Evolutionary conservation across 352 stramenopile species (phyloP).

Genomic region (Elongisporangium anandrum): DNA sequence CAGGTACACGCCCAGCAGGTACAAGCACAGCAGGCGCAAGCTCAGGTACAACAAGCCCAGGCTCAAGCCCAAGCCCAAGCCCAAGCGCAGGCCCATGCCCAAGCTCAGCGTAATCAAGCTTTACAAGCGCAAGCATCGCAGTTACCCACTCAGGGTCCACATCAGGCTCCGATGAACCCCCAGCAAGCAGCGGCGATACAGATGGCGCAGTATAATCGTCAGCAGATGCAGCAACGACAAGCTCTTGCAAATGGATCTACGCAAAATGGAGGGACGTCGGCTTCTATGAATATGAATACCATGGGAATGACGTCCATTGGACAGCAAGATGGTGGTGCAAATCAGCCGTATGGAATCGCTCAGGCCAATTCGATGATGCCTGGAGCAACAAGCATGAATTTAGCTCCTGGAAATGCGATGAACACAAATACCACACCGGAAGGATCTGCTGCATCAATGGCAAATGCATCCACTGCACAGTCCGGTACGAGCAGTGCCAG

Average conservation of each 20-base stretch:
- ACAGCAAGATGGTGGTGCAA: background rate
- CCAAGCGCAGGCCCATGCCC: background rate
- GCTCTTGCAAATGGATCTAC: background rate
- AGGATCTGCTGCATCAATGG: background rate
- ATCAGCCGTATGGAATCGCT: background rate
- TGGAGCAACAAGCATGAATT: background rate
- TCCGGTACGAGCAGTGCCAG: slow-evolving; percentile 4
- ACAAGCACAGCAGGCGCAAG: slow-evolving; percentile 11
- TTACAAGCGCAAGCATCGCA: background rate
- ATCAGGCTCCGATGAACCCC: background rate
- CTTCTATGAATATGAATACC: background rate
- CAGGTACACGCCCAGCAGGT: slow-evolving; percentile 13
- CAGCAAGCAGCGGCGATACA: background rate
- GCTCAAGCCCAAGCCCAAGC: background rate
- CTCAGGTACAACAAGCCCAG: slow-evolving; percentile 1
- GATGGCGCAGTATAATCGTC: background rate
- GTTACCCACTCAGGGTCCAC: background rate
- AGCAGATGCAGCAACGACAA: slow-evolving; percentile 13
- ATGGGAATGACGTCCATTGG: background rate
- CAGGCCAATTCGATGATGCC: background rate
- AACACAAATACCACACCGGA: background rate
- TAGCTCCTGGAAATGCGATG: background rate
- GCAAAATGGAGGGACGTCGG: background rate
- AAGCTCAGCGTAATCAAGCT: background rate
- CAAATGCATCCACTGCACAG: background rate